Base-by-base conservation (phyloP, 2,329 filamentous ascomycete genomes). In the Cladosporium sp. region DNA sequence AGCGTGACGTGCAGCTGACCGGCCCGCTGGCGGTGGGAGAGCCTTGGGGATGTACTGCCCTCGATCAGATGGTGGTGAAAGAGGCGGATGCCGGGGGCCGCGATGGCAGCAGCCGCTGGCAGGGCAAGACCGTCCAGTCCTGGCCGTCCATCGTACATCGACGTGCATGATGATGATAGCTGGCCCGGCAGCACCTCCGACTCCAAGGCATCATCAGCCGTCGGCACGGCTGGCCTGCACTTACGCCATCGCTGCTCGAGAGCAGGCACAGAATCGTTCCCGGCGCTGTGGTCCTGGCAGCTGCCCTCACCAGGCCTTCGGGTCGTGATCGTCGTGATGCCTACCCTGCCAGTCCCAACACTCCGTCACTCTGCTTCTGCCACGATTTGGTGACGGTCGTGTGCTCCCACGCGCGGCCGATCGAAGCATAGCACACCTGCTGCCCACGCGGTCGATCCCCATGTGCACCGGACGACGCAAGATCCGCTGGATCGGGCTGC, bases 401-500 rank as follows among this genome's bases (percentile, higher is more conserved):
- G 35, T 63, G 50, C 61, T 21, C 28, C 46, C 46, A 63, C 50
- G 61, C 44, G n/a, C 49, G 14, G 60, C 21, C 23, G 50, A 63
- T 63, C 61, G n/a, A 52, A 56, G 50, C 18, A 35, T 21, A 62
- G n/a, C 44, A 37, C 26, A 56, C 37, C 33, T 56, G 61, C 61
- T 46, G 35, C 50, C 49, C 61, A 63, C 61, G 61, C 61, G 35
- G 60, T 33, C 50, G 61, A 63, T 63, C 61, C 16, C 61, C 61
- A 63, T 63, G 61, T 52, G 59, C 59, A 50, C 56, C 37, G 18
- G 37, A 44, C 14, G 37, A 44, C 14, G 55, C 55, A 40, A 57
- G 55, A 57, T 57, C 55, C 31, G 33, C 55, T 40, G 33, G 16
- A 57, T 57, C 33, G 55, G 55, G 33, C 33, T 57, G 33, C 31